Percentiles rank a stretch among this genome's conserved stretches.
These are phyloP conservation scores for Nidularia sp. DNA, from an alignment of 768 basidiomycete species.

Conservation along the genomic window DNA sequence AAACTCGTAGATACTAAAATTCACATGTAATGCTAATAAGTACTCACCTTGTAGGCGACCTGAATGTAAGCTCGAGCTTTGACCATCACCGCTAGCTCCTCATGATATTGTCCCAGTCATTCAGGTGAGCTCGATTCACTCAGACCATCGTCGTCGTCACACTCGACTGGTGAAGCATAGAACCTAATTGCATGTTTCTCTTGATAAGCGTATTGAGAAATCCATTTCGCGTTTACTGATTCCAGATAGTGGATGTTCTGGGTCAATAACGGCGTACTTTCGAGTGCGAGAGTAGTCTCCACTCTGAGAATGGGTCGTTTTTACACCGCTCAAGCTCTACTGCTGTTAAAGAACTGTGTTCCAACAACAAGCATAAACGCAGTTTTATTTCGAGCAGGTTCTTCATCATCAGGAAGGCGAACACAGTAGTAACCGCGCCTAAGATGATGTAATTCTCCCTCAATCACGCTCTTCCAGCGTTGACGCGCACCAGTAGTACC, in stretches of 20 bases:
- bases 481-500: slow-evolving; percentile 37
- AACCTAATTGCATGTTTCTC: slow-evolving; percentile 9
- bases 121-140: background rate
- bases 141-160: background rate
- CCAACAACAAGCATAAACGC: slow-evolving; percentile 24
- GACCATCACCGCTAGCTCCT: slow-evolving; percentile 49
- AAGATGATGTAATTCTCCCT: slow-evolving; percentile 41
- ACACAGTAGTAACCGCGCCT: slow-evolving; percentile 64
- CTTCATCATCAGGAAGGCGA: slow-evolving; percentile 56
- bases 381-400: slow-evolving; percentile 28
- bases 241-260: background rate
- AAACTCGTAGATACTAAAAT: background rate
- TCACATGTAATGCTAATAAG: background rate
- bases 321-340: slow-evolving; percentile 2
- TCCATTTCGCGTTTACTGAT: background rate
- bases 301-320: slow-evolving; percentile 7
- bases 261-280: background rate
- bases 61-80: slow-evolving; percentile 54
- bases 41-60: slow-evolving; percentile 44
- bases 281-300: background rate
- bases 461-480: slow-evolving; percentile 48
- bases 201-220: background rate
- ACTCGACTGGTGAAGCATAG: background rate
- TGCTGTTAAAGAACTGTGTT: slow-evolving; percentile 40
- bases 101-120: slow-evolving; percentile 12